Conservation (phyloP, 257 asterid genomes). For the Coffea canephora region DNA sequence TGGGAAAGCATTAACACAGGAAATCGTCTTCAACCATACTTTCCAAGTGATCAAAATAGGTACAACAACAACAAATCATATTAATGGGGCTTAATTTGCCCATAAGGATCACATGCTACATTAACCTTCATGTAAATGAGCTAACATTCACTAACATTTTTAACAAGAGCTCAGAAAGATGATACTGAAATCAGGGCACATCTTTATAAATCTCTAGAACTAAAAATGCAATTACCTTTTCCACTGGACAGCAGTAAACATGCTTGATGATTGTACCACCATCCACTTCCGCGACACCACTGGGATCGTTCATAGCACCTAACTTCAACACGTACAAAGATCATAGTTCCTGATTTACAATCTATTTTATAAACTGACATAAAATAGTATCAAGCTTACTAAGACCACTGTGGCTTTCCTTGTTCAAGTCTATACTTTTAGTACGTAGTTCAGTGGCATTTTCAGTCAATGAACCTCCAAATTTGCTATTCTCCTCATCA, state of each 20-base stretch:
- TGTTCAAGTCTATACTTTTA: conserved; percentile 8
- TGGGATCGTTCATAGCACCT: conserved; percentile 7
- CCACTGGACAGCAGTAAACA: conserved; percentile 26
- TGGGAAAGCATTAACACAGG: background rate
- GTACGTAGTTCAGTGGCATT: background rate
- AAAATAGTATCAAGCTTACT: conserved; percentile 18
- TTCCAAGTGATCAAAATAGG: background rate
- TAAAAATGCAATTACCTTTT: conserved; percentile 32
- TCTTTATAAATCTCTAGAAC: background rate
- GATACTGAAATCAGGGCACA: background rate
- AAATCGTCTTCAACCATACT: background rate
- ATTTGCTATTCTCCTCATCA: conserved; percentile 2
- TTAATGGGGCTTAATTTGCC: background rate
- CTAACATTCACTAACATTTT: background rate
- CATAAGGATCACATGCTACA: background rate
- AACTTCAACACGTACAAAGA: conserved; percentile 9
- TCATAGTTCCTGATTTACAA: conserved; percentile 8
- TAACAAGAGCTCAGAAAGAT: background rate
- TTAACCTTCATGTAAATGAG: background rate
- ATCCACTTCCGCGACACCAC: conserved; percentile 20
- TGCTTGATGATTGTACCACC: conserved; percentile 74
- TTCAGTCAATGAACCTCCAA: conserved; percentile 8
- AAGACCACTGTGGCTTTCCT: conserved; percentile 9
- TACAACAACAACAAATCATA: background rate
- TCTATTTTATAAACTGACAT: background rate